Base-by-base conservation (phyloP, 2,329 filamentous ascomycete genomes). In the Aureobasidium pullulans region DNA sequence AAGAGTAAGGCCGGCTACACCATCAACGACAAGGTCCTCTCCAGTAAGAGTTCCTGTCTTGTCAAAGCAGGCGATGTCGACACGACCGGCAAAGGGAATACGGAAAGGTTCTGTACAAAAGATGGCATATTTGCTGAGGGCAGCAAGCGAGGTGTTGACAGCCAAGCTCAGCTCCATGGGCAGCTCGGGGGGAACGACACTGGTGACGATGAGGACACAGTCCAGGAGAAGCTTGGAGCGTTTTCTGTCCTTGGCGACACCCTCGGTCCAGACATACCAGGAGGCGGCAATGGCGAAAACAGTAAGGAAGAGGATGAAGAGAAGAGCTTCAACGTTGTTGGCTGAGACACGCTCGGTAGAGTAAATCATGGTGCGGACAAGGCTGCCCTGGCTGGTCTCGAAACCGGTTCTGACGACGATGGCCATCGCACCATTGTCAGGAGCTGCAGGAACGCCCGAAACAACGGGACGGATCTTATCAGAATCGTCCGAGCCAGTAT, bases 281-380 rank as follows among this genome's bases (percentile, higher is more conserved):
- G 94, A 96, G 56, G 94, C 94, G 59, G 94, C 95, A 71, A 99
- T 84, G 67, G 95, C 95, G 76, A 99, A 99, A 67, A 97, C 84
- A 58, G 96, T 83, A 31, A 99, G 82, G 81, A 99, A 99, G 61
- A 99, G 81, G 65, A 99, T 99, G 78, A 99, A 99, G 62, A 96
- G 81, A n/a, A 99, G 78, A 1, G 94, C 94, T 75, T 99, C 94
- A 46, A 87, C 86, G 70, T 99, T 97, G 77, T 96, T 96, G 67
- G 94, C 94, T n/a, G 93, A 97, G 28, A 99, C 93, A 65, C 93
- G 90, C 75, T 99, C 94, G 1, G 94, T 99, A 1, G 95, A 96
- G 78, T 96, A 99, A 69, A 99, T 99, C 94, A 99, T 99, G 66
- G 94, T 99, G 63, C 94, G 89, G 62, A 99, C 94, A 62, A 99